Evolutionary conservation across 2,329 filamentous ascomycete species (phyloP), one percentile per base, ranked within the genome.

Genomic region (Capronia coronata): DNA sequence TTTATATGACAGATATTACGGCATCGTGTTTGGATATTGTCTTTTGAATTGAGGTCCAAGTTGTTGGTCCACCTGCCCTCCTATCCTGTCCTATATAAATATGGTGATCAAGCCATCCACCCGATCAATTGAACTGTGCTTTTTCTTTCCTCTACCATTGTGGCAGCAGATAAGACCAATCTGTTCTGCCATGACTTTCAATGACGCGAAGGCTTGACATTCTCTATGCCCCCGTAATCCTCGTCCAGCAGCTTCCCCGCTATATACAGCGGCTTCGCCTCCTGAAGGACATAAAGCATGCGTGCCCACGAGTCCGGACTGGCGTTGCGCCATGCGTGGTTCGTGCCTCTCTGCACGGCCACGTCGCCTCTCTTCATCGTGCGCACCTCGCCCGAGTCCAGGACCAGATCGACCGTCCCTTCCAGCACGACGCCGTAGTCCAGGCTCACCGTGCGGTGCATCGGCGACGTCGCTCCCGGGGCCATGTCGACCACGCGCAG

Each of bases 401-500:
- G 62, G 2, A 71, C 47, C 60, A 78, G 66, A 51, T 76, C 73
- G 19, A 79, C 57, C 56, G 70, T 66, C 1, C 77, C 77, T 54
- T 79, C 75, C 5, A 79, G 54, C 1, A 79, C 68, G 41, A 78
- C 67, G 1, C 75, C 76, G 52, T 74, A 78, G 57, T 79, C 76
- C 2, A 79, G 63, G 22, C 68, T 74, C 53, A 74, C 67, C 1
- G 75, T 78, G n/a, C 76, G 70, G 55, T 79, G 77, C 68, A 77
- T 74, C 9, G 71, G 61, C 9, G 65, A 66, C n/a, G 61, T 56
- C 16, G 67, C 65, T 2, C 62, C 63, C 1, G 74, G 74, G 0
- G 63, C 62, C 55, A 76, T 72, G 53, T 77, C 73, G 22, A 76
- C 72, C 9, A 54, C 16, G 3, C 55, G 19, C 3, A 58, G 40